These are phyloP conservation scores for Botrytis tulipae DNA, from an alignment of 2,329 filamentous ascomycete genomes.

Conservation along the genomic window DNA sequence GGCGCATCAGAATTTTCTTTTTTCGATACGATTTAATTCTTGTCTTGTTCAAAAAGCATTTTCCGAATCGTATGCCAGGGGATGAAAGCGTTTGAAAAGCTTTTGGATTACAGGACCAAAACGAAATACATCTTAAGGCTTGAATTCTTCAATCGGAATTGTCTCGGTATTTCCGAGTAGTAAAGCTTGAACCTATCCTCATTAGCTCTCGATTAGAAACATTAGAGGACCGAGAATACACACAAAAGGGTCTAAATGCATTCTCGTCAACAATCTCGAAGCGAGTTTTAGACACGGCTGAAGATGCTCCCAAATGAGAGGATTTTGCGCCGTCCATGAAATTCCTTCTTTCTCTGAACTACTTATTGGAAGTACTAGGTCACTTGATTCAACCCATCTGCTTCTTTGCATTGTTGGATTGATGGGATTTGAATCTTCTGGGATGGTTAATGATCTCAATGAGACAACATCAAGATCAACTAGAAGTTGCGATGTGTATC, in stretches of 20 bases:
- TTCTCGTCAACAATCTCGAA: neutral
- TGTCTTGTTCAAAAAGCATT: neutral
- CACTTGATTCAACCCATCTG: neutral
- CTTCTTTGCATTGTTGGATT: neutral
- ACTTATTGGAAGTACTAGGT: neutral
- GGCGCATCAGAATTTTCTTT: neutral
- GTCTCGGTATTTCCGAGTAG: neutral
- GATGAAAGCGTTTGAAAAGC: neutral
- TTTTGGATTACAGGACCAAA: neutral
- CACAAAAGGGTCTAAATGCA: neutral
- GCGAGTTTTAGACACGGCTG: neutral
- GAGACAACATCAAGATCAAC: neutral
- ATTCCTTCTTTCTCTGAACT: neutral
- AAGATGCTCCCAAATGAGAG: neutral
- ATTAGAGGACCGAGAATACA: neutral
- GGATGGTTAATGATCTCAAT: neutral
- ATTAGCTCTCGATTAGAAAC: neutral
- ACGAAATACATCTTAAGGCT: neutral
- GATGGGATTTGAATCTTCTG: neutral
- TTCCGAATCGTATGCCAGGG: neutral
- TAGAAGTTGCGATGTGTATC: neutral
- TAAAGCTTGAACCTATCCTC: neutral
- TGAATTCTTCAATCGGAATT: neutral
- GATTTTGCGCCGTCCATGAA: neutral
- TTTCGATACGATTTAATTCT: neutral